These are phyloP conservation scores for Eucalyptus lansdowneana DNA, from an alignment of 345 rosid genomes.

Conservation along the genomic window DNA sequence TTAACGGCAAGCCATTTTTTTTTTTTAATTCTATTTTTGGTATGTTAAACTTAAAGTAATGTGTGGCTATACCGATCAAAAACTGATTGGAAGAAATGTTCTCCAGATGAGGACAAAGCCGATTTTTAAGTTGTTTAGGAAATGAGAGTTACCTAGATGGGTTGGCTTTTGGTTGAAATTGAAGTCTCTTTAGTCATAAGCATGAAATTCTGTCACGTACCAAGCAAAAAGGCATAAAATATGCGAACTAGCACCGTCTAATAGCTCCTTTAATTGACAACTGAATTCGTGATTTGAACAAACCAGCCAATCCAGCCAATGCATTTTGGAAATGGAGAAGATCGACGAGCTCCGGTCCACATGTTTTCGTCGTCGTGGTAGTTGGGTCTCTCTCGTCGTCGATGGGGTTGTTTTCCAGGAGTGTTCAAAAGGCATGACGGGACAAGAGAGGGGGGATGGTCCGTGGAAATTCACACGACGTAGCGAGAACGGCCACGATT, in stretches of 20 bases:
- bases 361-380: no score
- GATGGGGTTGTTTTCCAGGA: no score
- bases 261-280: background rate
- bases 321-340: no score
- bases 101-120: background rate
- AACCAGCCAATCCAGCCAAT: no score
- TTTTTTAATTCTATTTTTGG: background rate
- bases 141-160: background rate
- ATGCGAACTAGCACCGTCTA: background rate
- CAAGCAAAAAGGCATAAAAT: background rate
- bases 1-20: background rate
- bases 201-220: background rate
- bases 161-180: background rate
- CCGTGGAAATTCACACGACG: background rate
- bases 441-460: no score
- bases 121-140: background rate
- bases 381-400: no score
- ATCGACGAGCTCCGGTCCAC: no score
- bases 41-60: background rate
- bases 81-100: background rate
- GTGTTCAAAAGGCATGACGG: no score
- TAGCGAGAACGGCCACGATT: no score
- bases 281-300: background rate
- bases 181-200: background rate
- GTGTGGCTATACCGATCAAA: background rate